phyloP scores from a whole-genome alignment of 1,139 yeast species.

The Debaryomyces fabryi region DNA sequence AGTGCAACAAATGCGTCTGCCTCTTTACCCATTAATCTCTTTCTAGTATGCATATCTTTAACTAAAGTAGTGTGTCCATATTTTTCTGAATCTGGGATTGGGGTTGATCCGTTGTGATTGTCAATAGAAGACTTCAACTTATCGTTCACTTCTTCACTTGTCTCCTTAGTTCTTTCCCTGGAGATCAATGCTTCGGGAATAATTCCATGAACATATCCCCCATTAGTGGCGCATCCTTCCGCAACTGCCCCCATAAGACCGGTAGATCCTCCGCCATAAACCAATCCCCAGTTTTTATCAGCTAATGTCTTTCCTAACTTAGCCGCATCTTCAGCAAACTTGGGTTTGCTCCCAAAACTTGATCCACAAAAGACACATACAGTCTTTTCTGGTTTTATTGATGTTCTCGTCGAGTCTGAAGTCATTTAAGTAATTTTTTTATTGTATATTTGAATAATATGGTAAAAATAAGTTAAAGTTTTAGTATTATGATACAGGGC shows the following conservation, averaged over 20 bases:
- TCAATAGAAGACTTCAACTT: slow-evolving; percentile 49
- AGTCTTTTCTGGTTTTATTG: slow-evolving; percentile 39
- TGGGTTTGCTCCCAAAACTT: slow-evolving; percentile 62
- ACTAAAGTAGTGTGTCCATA: slow-evolving; percentile 84
- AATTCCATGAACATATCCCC: slow-evolving; percentile 83
- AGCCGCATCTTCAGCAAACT: slow-evolving; percentile 56
- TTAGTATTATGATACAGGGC: neutral
- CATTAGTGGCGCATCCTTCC: slow-evolving; percentile 62
- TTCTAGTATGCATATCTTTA: slow-evolving; percentile 88
- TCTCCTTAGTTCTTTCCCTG: slow-evolving; percentile 61
- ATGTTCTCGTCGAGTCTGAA: slow-evolving; percentile 22
- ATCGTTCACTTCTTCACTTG: slow-evolving; percentile 48
- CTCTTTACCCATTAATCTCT: slow-evolving; percentile 82
- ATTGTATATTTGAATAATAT: slow-evolving; percentile 2
- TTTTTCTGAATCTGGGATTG: slow-evolving; percentile 58
- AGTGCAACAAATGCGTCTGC: slow-evolving; percentile 87
- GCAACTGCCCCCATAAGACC: slow-evolving; percentile 89
- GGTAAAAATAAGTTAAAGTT: neutral
- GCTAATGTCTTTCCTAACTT: slow-evolving; percentile 64
- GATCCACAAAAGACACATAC: slow-evolving; percentile 91
- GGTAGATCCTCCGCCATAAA: slow-evolving; percentile 90
- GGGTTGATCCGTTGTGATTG: slow-evolving; percentile 62
- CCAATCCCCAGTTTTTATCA: slow-evolving; percentile 67
- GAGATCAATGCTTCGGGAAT: slow-evolving; percentile 82
- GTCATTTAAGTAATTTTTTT: slow-evolving; percentile 1